Base-by-base conservation (phyloP, 2,329 filamentous ascomycete species). In the Aspergillus chevalieri region DNA sequence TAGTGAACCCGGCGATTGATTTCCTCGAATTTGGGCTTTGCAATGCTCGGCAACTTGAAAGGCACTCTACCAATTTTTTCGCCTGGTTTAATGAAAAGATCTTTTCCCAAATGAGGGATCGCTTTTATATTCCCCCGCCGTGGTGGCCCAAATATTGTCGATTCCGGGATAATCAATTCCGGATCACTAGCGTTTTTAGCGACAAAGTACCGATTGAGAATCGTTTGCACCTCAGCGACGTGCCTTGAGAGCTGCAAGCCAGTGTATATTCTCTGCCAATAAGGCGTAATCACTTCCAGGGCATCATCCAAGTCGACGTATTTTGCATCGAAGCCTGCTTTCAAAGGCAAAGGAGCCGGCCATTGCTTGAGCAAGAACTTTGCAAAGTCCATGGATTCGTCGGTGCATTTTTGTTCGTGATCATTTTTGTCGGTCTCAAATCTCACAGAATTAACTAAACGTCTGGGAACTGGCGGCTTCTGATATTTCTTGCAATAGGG, bases 211-310 rank as follows among this genome's bases (percentile, higher is more conserved):
- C 46, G 48, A 44, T 69, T 48, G 12, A 80, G 51, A 7, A 77
- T 54, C 0, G 43, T 5, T 47, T 82, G 77, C 0, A 78, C 70
- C 22, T 68, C 41, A 8, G 65, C 48, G 1, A 81, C 51, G 53
- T 81, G 75, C 0, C 59, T 39, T 0, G 66, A 71, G 0, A 82
- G 65, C 24, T 77, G 67, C 8, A 68, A 52, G 42, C 83, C 83
- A 4, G 72, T 65, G n/a, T 67, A 73, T 0, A 79, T 56, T 0
- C 74, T 70, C 4, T 62, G 52, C 78, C 78, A 83, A 46, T 79
- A 74, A 0, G 69, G 68, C 0, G 56, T 53, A 12, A 82, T 58
- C 0, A 60, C 56, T 0, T 65, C 54, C 1, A 79, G 34, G 3
- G 76, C 77, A 9, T 61, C 52, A 0, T 52, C 34, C 6, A 68